Evolutionary conservation across 2,329 filamentous ascomycete genomes (phyloP).

Genomic region (Diaporthe caulivora): DNA sequence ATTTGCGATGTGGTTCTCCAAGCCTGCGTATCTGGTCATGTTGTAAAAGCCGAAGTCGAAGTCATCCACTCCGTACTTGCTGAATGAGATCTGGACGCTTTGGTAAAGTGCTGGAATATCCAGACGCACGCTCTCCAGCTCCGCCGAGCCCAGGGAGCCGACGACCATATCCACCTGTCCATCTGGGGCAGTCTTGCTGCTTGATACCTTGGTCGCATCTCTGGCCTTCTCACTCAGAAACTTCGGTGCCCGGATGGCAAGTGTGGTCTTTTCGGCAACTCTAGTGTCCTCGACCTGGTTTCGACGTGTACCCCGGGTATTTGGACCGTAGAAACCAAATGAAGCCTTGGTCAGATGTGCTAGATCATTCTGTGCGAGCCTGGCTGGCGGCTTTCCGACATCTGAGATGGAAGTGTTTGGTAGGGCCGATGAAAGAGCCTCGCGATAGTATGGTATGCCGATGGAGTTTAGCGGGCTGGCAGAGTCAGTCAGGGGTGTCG

Average conservation of each 20-base stretch:
- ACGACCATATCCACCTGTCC: slow-evolving; percentile 67
- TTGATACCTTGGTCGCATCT: slow-evolving; percentile 66
- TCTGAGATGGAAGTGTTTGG: slow-evolving; percentile 87
- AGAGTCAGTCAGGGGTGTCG: slow-evolving; percentile 35
- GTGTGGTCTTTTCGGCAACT: slow-evolving; percentile 68
- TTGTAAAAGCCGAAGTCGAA: slow-evolving; percentile 99
- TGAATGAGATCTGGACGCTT: slow-evolving; percentile 98
- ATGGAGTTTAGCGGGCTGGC: slow-evolving; percentile 82
- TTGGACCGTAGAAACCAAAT: slow-evolving; percentile 82
- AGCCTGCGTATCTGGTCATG: slow-evolving; percentile 88
- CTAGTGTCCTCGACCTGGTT: slow-evolving; percentile 89
- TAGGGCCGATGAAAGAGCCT: slow-evolving; percentile 89
- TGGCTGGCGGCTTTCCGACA: slow-evolving; percentile 83
- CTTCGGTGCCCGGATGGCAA: slow-evolving; percentile 81
- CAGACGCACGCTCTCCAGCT: slow-evolving; percentile 80
- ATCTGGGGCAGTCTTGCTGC: slow-evolving; percentile 56
- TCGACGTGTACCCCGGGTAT: slow-evolving; percentile 77
- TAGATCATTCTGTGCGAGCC: slow-evolving; percentile 79
- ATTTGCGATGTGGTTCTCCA: slow-evolving; percentile 97
- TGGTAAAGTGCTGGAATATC: slow-evolving; percentile 92
- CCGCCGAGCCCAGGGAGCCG: slow-evolving; percentile 75
- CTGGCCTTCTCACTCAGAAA: slow-evolving; percentile 95
- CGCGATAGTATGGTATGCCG: slow-evolving; percentile 94
- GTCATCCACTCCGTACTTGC: slow-evolving; percentile 98
- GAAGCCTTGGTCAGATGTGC: slow-evolving; percentile 78